Evolutionary conservation across 2,329 filamentous ascomycete species (phyloP).

Genomic region (Lojkania enalia): DNA sequence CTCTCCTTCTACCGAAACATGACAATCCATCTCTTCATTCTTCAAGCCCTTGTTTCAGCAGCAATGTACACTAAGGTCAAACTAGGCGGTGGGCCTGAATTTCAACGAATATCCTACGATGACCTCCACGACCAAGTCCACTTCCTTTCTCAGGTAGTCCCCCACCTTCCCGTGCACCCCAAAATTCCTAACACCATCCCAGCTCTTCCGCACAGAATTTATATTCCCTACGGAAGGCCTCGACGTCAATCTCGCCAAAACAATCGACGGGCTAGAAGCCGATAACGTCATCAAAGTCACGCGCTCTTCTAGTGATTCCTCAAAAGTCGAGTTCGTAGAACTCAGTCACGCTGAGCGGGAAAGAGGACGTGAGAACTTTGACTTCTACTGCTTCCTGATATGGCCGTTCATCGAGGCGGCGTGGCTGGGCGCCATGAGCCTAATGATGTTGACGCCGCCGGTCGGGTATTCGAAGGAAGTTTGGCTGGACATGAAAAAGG

Average conservation of each 20-base stretch:
- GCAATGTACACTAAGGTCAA: conserved; percentile 92
- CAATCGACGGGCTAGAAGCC: conserved; percentile 73
- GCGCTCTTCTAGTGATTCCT: conserved; percentile 49
- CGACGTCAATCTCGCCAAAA: conserved; percentile 76
- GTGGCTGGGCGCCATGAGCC: conserved; percentile 86
- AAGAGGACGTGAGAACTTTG: conserved; percentile 87
- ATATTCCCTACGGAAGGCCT: conserved; percentile 92
- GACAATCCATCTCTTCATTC: conserved; percentile 98
- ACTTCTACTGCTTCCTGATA: conserved; percentile 98
- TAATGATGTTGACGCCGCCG: conserved; percentile 84
- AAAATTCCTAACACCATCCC: conserved; percentile 19
- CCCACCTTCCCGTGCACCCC: background rate
- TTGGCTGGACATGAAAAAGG: conserved; percentile 78
- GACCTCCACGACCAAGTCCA: conserved; percentile 77
- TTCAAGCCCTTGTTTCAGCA: conserved; percentile 85
- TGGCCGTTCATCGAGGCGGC: conserved; percentile 97
- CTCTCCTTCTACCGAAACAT: conserved; percentile 98
- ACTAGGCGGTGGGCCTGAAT: conserved; percentile 78
- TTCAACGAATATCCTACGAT: conserved; percentile 76
- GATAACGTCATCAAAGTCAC: conserved; percentile 76
- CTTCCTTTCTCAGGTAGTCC: conserved; percentile 72
- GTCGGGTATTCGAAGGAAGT: conserved; percentile 58
- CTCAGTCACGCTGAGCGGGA: conserved; percentile 75
- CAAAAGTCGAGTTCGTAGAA: conserved; percentile 66
- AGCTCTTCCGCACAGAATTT: conserved; percentile 93